A percentile compares a stretch with the other conserved stretches of the same genome.
phyloP scores from a whole-genome alignment of 257 asterid genomes.

The Datura wrightii region DNA sequence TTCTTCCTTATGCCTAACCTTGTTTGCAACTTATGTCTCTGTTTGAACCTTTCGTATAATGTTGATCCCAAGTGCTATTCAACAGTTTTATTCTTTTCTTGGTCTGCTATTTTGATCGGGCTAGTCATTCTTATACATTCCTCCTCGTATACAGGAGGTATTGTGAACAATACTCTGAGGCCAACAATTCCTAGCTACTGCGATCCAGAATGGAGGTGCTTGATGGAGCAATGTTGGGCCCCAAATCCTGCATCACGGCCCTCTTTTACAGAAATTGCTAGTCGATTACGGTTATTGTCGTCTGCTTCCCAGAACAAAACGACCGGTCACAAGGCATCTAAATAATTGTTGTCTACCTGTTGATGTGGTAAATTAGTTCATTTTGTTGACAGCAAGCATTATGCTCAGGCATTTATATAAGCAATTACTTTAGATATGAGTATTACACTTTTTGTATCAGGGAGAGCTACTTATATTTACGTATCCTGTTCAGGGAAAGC shows the following conservation, averaged over 20 bases:
- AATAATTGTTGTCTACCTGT: constrained; percentile 28
- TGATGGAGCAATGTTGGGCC: constrained; percentile 96
- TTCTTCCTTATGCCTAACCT: neutral
- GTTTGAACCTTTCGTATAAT: constrained; percentile 18
- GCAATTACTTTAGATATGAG: constrained; percentile 1
- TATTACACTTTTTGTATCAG: neutral
- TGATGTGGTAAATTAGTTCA: constrained; percentile 26
- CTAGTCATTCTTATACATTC: neutral
- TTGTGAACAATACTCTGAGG: constrained; percentile 87
- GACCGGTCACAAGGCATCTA: constrained; percentile 41
- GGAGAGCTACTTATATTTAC: constrained; percentile 13
- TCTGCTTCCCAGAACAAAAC: constrained; percentile 56
- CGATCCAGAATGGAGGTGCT: constrained; percentile 82
- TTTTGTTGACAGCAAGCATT: neutral
- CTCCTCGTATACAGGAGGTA: constrained; percentile 69
- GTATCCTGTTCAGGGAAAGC: neutral
- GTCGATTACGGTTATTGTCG: constrained; percentile 77
- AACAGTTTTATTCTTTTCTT: constrained; percentile 17
- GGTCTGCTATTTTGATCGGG: constrained; percentile 11
- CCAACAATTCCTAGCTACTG: constrained; percentile 88
- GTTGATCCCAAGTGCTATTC: constrained; percentile 13
- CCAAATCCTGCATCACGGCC: constrained; percentile 88
- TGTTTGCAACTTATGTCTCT: constrained; percentile 10
- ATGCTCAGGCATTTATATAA: constrained; percentile 21
- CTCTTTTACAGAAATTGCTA: constrained; percentile 78